phyloP scores from a whole-genome alignment of 495 filamentous ascomycete genomes.

The Penicillium taxi region DNA sequence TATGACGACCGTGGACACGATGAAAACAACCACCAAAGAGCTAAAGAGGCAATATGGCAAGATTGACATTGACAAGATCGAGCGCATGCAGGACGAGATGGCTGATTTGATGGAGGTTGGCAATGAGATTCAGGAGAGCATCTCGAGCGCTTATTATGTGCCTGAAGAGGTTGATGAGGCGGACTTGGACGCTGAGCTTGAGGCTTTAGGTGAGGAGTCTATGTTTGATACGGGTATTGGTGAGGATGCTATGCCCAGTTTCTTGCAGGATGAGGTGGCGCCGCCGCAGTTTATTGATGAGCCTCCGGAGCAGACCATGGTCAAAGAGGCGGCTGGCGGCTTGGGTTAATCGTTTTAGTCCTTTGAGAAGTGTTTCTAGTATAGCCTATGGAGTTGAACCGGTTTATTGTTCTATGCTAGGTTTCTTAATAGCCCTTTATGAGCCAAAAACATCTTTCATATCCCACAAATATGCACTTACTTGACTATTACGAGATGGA shows the following conservation, averaged over 20 bases:
- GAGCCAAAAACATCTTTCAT: too few species aligned
- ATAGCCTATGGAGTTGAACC: constrained; percentile 14
- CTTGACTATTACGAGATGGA: too few species aligned
- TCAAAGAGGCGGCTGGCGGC: constrained; percentile 59
- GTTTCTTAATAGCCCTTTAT: background rate
- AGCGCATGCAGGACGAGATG: constrained; percentile 98
- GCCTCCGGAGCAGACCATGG: constrained; percentile 59
- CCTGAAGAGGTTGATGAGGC: constrained; percentile 98
- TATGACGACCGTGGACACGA: constrained; percentile 95
- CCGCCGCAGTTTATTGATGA: constrained; percentile 87
- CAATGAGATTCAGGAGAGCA: constrained; percentile 96
- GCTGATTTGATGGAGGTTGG: constrained; percentile 95
- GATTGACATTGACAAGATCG: constrained; percentile 94
- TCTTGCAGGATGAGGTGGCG: constrained; percentile 72
- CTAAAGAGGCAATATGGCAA: constrained; percentile 94
- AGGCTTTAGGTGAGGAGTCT: constrained; percentile 85
- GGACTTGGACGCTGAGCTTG: constrained; percentile 92
- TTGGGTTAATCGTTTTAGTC: constrained; percentile 23
- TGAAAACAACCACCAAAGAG: constrained; percentile 93
- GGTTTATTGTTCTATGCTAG: background rate
- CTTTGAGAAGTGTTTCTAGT: background rate
- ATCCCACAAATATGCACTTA: too few species aligned
- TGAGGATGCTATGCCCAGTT: constrained; percentile 65
- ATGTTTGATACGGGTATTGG: constrained; percentile 59
- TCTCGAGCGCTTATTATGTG: constrained; percentile 87